Percentiles rank a stretch among this genome's conserved stretches.
These are phyloP conservation scores for Debaryomyces hansenii DNA, from an alignment of 805 yeast species.

Conservation along the genomic window DNA sequence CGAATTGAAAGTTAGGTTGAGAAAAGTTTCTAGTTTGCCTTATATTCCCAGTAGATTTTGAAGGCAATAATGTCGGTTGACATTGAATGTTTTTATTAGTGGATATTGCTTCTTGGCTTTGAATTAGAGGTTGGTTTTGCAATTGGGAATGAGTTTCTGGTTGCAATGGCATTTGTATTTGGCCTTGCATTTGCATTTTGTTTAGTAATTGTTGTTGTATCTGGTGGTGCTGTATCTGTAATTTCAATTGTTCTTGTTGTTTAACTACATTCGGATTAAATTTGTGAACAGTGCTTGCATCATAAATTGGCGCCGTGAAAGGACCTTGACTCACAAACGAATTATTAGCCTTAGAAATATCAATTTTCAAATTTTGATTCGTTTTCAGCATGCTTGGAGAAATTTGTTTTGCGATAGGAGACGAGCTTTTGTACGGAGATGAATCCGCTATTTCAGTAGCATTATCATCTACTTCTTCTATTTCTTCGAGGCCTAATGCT, in stretches of 20 bases:
- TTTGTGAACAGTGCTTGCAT: slow-evolving; percentile 25
- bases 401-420: slow-evolving; percentile 3
- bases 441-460: slow-evolving; percentile 43
- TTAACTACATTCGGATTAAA: slow-evolving; percentile 7
- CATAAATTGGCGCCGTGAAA: slow-evolving; percentile 35
- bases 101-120: background rate
- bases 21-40: background rate
- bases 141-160: background rate
- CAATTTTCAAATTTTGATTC: slow-evolving; percentile 14
- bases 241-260: background rate
- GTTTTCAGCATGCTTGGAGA: slow-evolving; percentile 10
- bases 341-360: slow-evolving; percentile 13
- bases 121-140: background rate
- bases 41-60: too few species aligned
- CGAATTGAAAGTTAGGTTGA: background rate
- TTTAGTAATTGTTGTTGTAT: background rate
- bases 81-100: background rate
- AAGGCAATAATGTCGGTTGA: background rate
- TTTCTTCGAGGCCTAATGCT: background rate
- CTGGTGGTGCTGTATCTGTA: background rate
- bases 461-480: slow-evolving; percentile 31
- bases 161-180: background rate
- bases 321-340: slow-evolving; percentile 21
- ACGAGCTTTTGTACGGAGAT: slow-evolving; percentile 33
- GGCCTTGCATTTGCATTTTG: background rate